Evolutionary conservation across 805 yeast species (phyloP), one percentile per base, ranked within the genome.

Genomic region (Dipodascopsis uninucleata): DNA sequence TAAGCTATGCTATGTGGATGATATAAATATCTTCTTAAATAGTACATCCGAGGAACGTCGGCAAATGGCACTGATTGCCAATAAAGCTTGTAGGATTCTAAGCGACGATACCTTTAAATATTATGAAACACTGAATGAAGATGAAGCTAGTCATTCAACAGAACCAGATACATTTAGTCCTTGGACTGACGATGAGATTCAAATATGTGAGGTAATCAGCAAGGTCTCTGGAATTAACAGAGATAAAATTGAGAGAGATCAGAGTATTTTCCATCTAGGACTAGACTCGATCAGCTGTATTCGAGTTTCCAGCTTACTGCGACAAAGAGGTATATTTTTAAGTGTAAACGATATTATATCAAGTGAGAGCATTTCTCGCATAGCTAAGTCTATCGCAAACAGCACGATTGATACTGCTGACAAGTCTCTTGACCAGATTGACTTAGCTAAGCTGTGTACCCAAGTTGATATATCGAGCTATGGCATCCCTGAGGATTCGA

Each of bases 221-320:
- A 9, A 17, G 4, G 34, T 46, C 4, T 41, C 55, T 7, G 32
- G 47, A 7, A 25, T 44, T 2, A 12, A 35, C 5, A 43, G 26
- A 20, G 28, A 20, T n/a, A 9, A 14, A 6, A 28, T 55, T 9
- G 16, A 23, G 14, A 42, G 39, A 25, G 8, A 28, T 10, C 45
- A 39, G 12, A 46, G 45, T 9, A 40, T 55, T 3, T 56, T 41
- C 28, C 46, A 41, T 3, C 16, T 54, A 34, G 59, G 61, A 4
- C 29, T 58, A 26, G 61, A 58, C 23, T 58, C 61, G n/a, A 56
- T 57, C 21, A 37, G 48, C 21, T 54, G 57, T 31, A 58, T 57
- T 28, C 25, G 33, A 12, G 44, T 55, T 9, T 45, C 57, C 3
- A 38, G 36, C 10, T 9, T 16, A 20, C 37, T 57, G 16, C 39